A percentile compares a stretch with the other conserved stretches of the same genome.
Conservation (phyloP, 768 basidiomycete species). For the Clathrus columnatus region DNA sequence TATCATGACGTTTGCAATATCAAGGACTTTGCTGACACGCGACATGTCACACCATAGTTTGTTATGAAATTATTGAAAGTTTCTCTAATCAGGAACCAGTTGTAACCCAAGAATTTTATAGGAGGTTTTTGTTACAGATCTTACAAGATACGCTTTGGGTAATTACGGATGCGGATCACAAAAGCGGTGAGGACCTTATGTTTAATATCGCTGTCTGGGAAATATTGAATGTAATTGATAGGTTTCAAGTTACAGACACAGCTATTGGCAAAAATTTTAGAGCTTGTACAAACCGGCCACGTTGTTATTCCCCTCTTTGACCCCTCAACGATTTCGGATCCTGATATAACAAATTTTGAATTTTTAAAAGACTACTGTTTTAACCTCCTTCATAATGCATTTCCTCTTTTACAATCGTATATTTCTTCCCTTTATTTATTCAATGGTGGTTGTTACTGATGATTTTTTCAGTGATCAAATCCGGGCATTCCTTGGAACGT, state of each 20-base stretch:
- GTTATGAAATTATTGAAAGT: slow-evolving; percentile 91
- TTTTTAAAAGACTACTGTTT: slow-evolving; percentile 84
- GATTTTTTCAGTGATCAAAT: slow-evolving; percentile 48
- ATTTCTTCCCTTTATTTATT: slow-evolving; percentile 21
- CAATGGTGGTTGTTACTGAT: slow-evolving; percentile 11
- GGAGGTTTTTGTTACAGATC: slow-evolving; percentile 88
- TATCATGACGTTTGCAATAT: slow-evolving; percentile 6
- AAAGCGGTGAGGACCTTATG: slow-evolving; percentile 50
- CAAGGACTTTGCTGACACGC: slow-evolving; percentile 12
- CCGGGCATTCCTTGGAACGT: slow-evolving; percentile 53
- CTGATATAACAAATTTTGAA: slow-evolving; percentile 63
- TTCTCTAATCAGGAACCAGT: slow-evolving; percentile 68
- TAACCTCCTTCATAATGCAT: slow-evolving; percentile 77
- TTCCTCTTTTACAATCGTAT: slow-evolving; percentile 85
- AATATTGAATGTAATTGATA: slow-evolving; percentile 4
- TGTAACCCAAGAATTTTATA: slow-evolving; percentile 90
- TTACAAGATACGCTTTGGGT: slow-evolving; percentile 97
- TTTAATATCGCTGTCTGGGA: not conserved
- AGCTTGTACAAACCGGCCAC: slow-evolving; percentile 73
- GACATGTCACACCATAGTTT: slow-evolving; percentile 50
- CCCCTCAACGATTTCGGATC: slow-evolving; percentile 58
- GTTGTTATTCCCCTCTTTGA: slow-evolving; percentile 84
- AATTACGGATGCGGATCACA: slow-evolving; percentile 95
- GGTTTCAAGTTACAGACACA: slow-evolving; percentile 91
- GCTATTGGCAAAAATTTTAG: slow-evolving; percentile 89